phyloP scores from a whole-genome alignment of 2,329 filamentous ascomycete species.

The Fusarium austroafricanum region DNA sequence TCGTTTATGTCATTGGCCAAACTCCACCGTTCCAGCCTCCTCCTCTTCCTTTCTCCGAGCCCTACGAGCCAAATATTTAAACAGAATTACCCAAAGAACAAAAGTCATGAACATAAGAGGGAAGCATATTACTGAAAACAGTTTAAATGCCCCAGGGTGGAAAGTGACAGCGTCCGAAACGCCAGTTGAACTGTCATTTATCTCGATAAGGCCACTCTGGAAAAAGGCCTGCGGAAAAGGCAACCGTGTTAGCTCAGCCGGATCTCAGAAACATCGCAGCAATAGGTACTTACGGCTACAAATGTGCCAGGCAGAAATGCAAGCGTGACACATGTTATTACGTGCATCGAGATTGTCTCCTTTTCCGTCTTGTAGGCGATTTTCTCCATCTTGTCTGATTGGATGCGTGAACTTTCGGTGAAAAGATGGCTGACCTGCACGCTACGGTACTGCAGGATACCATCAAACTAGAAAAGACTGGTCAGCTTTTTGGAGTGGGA shows the following conservation, averaged over 20 bases:
- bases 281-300: slow-evolving; percentile 39
- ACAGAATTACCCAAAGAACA: neutral
- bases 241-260: neutral
- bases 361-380: slow-evolving; percentile 65
- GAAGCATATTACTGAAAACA: neutral
- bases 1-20: too few species aligned
- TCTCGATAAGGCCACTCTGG: neutral
- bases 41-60: neutral
- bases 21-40: neutral
- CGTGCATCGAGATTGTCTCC: slow-evolving; percentile 49
- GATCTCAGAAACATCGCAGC: neutral
- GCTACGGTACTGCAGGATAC: neutral
- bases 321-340: slow-evolving; percentile 48
- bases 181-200: neutral
- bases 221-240: neutral
- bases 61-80: neutral
- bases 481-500: too few species aligned
- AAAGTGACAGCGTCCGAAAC: neutral
- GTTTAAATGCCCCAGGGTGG: neutral
- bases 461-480: neutral
- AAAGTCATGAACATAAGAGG: neutral
- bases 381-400: neutral
- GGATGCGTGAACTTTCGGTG: neutral
- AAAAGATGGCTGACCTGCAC: neutral
- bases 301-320: slow-evolving; percentile 49